A percentile compares a stretch with the other conserved stretches of the same genome.
phyloP scores from a whole-genome alignment of 2,329 filamentous ascomycete species.

The Epichloe uncinata region DNA sequence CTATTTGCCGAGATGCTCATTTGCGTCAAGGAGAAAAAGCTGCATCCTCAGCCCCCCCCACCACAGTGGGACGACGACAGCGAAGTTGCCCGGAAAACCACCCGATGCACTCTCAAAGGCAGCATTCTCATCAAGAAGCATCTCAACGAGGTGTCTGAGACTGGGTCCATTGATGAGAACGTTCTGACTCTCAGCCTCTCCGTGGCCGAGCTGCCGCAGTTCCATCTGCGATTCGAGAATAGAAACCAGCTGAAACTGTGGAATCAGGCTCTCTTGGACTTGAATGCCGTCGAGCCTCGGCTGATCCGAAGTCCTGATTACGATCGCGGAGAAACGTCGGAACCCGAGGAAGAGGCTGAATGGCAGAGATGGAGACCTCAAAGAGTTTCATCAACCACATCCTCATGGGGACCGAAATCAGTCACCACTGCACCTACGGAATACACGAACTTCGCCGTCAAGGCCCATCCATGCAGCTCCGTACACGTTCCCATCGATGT shows the following conservation, averaged over 20 bases:
- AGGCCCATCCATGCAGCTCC: constrained; percentile 31
- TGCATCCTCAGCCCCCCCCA: constrained; percentile 31
- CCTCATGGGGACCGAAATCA: constrained; percentile 71
- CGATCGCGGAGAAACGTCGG: constrained; percentile 63
- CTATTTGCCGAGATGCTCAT: constrained; percentile 98
- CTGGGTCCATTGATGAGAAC: constrained; percentile 57
- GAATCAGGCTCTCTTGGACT: constrained; percentile 75
- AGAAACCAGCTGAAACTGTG: constrained; percentile 76
- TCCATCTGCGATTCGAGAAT: constrained; percentile 82
- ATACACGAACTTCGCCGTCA: constrained; percentile 61
- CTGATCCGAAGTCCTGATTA: constrained; percentile 60
- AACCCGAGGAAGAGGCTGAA: constrained; percentile 73
- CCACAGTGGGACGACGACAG: constrained; percentile 56
- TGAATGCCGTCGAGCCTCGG: constrained; percentile 57
- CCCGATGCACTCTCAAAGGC: constrained; percentile 82
- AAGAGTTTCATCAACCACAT: constrained; percentile 70
- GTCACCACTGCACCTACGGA: constrained; percentile 82
- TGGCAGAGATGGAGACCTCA: constrained; percentile 54
- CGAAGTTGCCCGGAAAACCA: constrained; percentile 45
- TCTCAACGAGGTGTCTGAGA: constrained; percentile 73
- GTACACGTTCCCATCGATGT: constrained; percentile 88
- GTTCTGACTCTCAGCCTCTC: constrained; percentile 82
- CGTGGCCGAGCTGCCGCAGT: constrained; percentile 82
- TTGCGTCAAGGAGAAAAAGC: constrained; percentile 95
- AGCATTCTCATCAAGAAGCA: constrained; percentile 98